A percentile compares a stretch with the other conserved stretches of the same genome.
Evolutionary conservation across 345 rosid genomes (phyloP).

Genomic region (Salix udensis): DNA sequence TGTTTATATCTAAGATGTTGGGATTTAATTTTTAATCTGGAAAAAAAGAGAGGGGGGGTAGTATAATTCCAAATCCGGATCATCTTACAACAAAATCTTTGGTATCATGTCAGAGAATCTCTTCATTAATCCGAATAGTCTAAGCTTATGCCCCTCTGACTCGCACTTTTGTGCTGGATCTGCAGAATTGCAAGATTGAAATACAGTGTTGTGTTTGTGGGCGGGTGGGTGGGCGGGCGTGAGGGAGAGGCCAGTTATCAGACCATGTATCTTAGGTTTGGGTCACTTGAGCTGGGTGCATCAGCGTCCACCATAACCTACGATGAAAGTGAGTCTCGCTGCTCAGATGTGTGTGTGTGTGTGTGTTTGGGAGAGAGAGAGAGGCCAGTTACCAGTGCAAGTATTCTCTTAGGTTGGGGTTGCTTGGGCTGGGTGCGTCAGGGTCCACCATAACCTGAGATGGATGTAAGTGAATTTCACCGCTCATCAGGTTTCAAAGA

Average conservation of each 20-base stretch:
- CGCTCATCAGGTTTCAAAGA: neutral
- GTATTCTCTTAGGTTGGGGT: constrained; percentile 57
- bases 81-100: no score
- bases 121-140: no score
- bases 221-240: neutral
- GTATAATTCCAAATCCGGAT: no score
- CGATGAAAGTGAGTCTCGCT: no score
- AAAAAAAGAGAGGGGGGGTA: no score
- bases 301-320: constrained; percentile 77
- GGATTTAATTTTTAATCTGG: no score
- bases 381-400: constrained; percentile 51
- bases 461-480: neutral
- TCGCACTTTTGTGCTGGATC: neutral
- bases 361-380: neutral
- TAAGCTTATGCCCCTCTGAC: no score
- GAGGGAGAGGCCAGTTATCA: constrained; percentile 31
- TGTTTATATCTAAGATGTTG: no score
- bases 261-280: constrained; percentile 52
- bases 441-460: constrained; percentile 72
- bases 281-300: constrained; percentile 74
- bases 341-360: no score
- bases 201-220: neutral
- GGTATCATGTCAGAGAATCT: no score
- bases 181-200: neutral
- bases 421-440: constrained; percentile 74